A percentile compares a stretch with the other conserved stretches of the same genome.
These are phyloP conservation scores for Candida manassasensis DNA, from an alignment of 805 yeast species.

Conservation along the genomic window DNA sequence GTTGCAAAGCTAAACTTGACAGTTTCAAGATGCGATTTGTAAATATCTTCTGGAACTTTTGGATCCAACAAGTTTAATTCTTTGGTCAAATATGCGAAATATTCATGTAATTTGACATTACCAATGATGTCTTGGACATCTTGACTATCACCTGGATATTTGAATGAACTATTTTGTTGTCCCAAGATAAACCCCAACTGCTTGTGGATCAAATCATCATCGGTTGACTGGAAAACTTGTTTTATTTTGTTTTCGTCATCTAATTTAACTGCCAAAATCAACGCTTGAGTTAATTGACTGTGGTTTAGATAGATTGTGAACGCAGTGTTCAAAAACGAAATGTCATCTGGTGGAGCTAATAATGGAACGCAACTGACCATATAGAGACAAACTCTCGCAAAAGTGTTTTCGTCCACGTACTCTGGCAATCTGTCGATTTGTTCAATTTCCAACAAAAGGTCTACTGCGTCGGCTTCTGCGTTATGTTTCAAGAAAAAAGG, in stretches of 20 bases:
- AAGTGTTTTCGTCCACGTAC: slow-evolving; percentile 80
- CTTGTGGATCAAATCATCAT: slow-evolving; percentile 70
- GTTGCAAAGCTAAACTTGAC: slow-evolving; percentile 54
- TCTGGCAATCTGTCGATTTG: slow-evolving; percentile 75
- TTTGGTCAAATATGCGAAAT: slow-evolving; percentile 72
- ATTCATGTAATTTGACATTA: slow-evolving; percentile 72
- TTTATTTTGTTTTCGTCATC: slow-evolving; percentile 76
- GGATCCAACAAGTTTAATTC: slow-evolving; percentile 88
- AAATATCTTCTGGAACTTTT: slow-evolving; percentile 90
- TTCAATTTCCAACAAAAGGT: slow-evolving; percentile 84
- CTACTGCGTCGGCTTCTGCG: slow-evolving; percentile 98
- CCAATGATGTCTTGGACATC: slow-evolving; percentile 81
- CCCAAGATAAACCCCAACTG: slow-evolving; percentile 89
- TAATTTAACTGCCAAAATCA: slow-evolving; percentile 81
- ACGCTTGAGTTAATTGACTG: slow-evolving; percentile 81
- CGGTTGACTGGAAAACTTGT: slow-evolving; percentile 76
- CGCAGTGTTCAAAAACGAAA: slow-evolving; percentile 81
- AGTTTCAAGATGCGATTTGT: slow-evolving; percentile 84
- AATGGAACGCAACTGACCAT: slow-evolving; percentile 96
- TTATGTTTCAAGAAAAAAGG: slow-evolving; percentile 91
- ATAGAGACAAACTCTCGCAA: slow-evolving; percentile 84
- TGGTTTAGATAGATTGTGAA: slow-evolving; percentile 77
- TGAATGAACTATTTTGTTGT: slow-evolving; percentile 78
- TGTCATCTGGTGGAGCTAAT: slow-evolving; percentile 91
- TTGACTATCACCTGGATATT: slow-evolving; percentile 53